These are phyloP conservation scores for Candida stauntonica DNA, from an alignment of 805 yeast genomes.

Conservation along the genomic window DNA sequence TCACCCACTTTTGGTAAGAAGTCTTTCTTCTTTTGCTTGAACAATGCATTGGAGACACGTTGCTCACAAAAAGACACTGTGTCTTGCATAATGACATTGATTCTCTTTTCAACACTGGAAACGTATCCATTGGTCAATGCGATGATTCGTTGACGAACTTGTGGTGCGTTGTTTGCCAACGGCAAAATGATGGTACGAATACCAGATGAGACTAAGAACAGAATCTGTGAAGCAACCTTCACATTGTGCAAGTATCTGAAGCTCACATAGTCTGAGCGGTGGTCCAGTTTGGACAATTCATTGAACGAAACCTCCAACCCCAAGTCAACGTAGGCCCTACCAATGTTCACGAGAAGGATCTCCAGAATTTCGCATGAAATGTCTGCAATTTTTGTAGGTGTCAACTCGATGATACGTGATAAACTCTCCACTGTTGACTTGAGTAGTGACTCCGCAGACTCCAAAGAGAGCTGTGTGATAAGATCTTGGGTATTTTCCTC, in stretches of 20 bases:
- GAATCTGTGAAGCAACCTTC: constrained; percentile 50
- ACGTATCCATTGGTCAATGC: constrained; percentile 59
- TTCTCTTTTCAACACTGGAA: constrained; percentile 55
- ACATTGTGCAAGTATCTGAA: constrained; percentile 48
- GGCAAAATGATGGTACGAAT: constrained; percentile 75
- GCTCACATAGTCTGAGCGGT: constrained; percentile 30
- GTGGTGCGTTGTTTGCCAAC: constrained; percentile 56
- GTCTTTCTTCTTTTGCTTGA: constrained; percentile 74
- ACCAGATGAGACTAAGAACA: constrained; percentile 64
- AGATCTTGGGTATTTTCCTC: constrained; percentile 17
- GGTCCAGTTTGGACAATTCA: constrained; percentile 36
- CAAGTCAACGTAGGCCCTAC: constrained; percentile 67
- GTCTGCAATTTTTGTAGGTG: constrained; percentile 57
- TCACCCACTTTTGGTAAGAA: constrained; percentile 41
- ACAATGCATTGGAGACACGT: constrained; percentile 45
- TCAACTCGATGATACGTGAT: constrained; percentile 69
- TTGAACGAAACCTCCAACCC: constrained; percentile 69
- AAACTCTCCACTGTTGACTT: constrained; percentile 73
- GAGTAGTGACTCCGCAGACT: constrained; percentile 56
- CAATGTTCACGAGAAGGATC: constrained; percentile 61
- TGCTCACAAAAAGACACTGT: constrained; percentile 49
- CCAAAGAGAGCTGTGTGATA: constrained; percentile 30
- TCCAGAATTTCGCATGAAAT: constrained; percentile 65
- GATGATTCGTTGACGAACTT: constrained; percentile 53
- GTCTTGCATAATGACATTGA: constrained; percentile 60